Evolutionary conservation across 352 stramenopile genomes (phyloP), one percentile per base, ranked within the genome.

Genomic region (Phytophthora constricta): DNA sequence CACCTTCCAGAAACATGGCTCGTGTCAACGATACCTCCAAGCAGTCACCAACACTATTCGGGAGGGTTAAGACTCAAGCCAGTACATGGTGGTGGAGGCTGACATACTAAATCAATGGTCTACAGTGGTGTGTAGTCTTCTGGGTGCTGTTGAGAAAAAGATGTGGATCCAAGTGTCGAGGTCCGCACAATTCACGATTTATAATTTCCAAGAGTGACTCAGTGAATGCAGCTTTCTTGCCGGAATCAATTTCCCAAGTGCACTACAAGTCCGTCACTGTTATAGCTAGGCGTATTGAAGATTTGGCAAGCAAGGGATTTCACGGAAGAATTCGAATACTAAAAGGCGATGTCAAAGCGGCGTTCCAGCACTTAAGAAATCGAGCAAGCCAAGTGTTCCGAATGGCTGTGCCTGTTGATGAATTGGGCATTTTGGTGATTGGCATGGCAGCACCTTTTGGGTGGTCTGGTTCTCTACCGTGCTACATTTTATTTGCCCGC

Each of bases 141-240:
- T 73, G 0, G 53, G 65, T 10, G 58, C 65, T 3, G 58, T 68
- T 0, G 53, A 58, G 33, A 73, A 69, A 68, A 73, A 27, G 65
- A 23, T 26, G 20, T 41, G 0, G 48, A 62, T 52, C 47, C 60
- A 5, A 1, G 10, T 1, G 16, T 56, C 20, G 60, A 67, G 23
- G 60, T 70, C 2, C 25, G 55, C 1, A 50, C 28, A 1, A 74
- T 66, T 31, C 66, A 70, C 16, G 54, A 70, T 19, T 25, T 74
- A 10, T 70, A 43, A 2, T 41, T 11, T 55, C 43, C 0, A 52
- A 20, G 1, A 41, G 37, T 5, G 9, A 60, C 5, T 66, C 60
- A 0, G 45, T 55, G 0, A 74, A 74, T 26, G 17, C n/a, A 0
- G 20, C 19, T 1, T 70, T 67, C n/a, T 1, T 58, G 0, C 45